Conservation (phyloP, 177 flowering plant genomes). For the Telopea speciosissima region DNA sequence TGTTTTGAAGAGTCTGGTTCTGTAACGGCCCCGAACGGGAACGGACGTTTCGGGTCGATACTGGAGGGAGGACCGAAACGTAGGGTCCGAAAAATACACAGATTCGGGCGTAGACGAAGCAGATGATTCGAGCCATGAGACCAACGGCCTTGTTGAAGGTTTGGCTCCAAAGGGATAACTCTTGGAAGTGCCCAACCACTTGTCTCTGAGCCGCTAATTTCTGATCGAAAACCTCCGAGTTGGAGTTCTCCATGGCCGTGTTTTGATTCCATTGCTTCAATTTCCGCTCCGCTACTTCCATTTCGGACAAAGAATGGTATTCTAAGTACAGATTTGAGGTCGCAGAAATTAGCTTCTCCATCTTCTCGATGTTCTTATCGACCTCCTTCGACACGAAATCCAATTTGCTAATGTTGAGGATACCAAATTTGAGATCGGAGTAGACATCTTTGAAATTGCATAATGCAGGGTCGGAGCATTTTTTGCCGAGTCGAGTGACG, state of each 20-base stretch:
- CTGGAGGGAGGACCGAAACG: conserved; percentile 24
- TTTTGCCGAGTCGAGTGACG: conserved; percentile 42
- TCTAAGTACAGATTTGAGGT: conserved; percentile 40
- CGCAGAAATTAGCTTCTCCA: conserved; percentile 45
- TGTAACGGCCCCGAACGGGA: not conserved
- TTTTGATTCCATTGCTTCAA: conserved; percentile 25
- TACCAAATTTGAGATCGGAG: conserved; percentile 40
- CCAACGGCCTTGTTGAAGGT: conserved; percentile 46
- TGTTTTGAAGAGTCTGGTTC: not conserved
- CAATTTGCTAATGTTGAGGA: conserved; percentile 22
- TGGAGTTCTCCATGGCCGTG: conserved; percentile 16
- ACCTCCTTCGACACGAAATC: conserved; percentile 27
- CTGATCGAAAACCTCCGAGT: conserved; percentile 32
- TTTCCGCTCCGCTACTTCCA: conserved; percentile 49
- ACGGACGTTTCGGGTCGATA: conserved; percentile 5
- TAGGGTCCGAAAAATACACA: conserved; percentile 50
- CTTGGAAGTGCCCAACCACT: conserved; percentile 32
- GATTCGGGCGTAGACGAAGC: conserved; percentile 41
- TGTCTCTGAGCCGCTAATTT: conserved; percentile 41
- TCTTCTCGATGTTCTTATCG: conserved; percentile 28
- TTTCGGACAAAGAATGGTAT: conserved; percentile 34
- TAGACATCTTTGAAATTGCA: conserved; percentile 43
- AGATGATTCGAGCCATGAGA: conserved; percentile 46
- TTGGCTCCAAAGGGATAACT: conserved; percentile 57
- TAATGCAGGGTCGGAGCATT: conserved; percentile 42